Evolutionary conservation across 2,329 filamentous ascomycete genomes (phyloP), one percentile per base, ranked within the genome.

Genomic region (Colletotrichum siamense): DNA sequence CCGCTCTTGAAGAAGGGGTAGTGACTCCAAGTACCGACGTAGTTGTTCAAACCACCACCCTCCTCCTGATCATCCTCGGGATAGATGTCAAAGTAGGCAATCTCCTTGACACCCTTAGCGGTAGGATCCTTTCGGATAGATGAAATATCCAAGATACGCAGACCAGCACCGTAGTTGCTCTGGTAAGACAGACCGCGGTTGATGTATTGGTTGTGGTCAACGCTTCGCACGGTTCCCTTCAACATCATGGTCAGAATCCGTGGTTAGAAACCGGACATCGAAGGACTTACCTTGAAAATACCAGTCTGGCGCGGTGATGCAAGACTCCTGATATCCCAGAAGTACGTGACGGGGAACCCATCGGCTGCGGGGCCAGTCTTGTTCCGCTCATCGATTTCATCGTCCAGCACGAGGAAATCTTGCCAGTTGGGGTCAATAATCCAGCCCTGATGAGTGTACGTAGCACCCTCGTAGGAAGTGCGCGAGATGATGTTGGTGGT

Each of bases 361-460:
- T 89, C 84, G 0, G 82, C 82, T 0, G 84, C 88, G 0, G 84
- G 84, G 6, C 85, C 87, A 0, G 83, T 81, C 3, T 80, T 80
- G 13, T 88, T 81, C 1, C 79, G 76, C 83, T 91, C 89, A 71
- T 91, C 89, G 9, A 88, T 84, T 79, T 91, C 89, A 76, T 91
- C 89, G 75, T 91, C 89, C 4, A 90, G 79, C 9, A 90, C 83
- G 4, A 91, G 85, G 79, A 85, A 89, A 36, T 86, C 87, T 34
- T 87, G 82, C 73, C 81, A 86, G 39, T 85, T 80, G 2, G 82
- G 80, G 79, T 90, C 87, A 13, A 90, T 84, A 4, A 92, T 84
- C 84, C 88, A 88, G 12, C 91, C 91, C 78, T 92, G 91, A 79
- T 92, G 91, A 1, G 89, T 91, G 82, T 92, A 92, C 4, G 87